phyloP scores from a whole-genome alignment of 2,329 filamentous ascomycete species.

The Diplodia corticola region DNA sequence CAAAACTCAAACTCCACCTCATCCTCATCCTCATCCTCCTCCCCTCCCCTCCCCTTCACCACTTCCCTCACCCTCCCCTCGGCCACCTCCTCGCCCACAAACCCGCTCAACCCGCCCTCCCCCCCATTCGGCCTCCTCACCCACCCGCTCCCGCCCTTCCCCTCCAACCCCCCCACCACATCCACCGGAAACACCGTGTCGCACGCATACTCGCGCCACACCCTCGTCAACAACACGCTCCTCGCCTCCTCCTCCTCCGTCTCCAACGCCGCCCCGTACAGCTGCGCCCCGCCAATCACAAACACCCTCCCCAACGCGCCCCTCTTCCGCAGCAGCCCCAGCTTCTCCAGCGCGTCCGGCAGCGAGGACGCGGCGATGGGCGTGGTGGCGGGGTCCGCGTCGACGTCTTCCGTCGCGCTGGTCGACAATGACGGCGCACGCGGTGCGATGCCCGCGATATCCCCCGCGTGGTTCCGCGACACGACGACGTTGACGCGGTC shows the following conservation, averaged over 20 bases:
- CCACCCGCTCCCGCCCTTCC: conserved; percentile 52
- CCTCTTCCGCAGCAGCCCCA: conserved; percentile 25
- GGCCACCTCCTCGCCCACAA: conserved; percentile 65
- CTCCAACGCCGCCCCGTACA: conserved; percentile 73
- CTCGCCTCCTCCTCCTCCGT: conserved; percentile 57
- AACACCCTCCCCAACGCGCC: conserved; percentile 62
- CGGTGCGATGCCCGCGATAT: neutral
- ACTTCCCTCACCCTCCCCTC: conserved; percentile 49
- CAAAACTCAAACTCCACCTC: conserved; percentile 69
- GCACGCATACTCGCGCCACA: conserved; percentile 70
- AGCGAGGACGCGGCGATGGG: neutral
- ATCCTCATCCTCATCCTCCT: conserved; percentile 64
- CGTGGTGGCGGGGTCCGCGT: neutral
- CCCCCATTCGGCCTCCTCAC: conserved; percentile 50
- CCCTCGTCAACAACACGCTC: conserved; percentile 68
- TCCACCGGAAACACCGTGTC: conserved; percentile 72
- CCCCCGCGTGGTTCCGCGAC: conserved; percentile 50
- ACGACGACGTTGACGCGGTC: conserved; percentile 82
- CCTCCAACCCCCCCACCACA: conserved; percentile 45
- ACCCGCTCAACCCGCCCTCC: conserved; percentile 58
- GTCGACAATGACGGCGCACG: neutral
- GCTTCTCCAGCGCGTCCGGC: neutral
- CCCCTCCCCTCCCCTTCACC: neutral
- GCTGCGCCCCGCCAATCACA: conserved; percentile 85
- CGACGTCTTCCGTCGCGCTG: neutral